A percentile compares a stretch with the other conserved stretches of the same genome.
These are phyloP conservation scores for Yamadazyma sp. DNA, from an alignment of 1,139 yeast species.

Conservation along the genomic window DNA sequence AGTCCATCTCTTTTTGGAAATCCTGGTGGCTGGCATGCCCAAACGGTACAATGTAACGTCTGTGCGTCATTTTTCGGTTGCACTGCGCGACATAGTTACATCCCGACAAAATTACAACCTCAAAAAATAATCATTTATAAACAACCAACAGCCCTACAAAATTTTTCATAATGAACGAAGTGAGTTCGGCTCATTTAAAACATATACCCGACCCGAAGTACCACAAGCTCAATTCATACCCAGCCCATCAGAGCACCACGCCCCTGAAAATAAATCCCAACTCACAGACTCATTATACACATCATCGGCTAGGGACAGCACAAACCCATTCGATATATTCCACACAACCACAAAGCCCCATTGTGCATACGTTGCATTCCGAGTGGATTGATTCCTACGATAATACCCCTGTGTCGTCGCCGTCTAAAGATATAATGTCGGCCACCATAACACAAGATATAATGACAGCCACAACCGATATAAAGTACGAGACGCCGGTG, in stretches of 20 bases:
- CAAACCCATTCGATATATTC: conserved; percentile 3
- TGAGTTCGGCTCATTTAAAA: background rate
- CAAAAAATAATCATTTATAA: conserved; percentile 3
- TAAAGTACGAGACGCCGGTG: conserved; percentile 21
- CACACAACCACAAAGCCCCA: conserved; percentile 18
- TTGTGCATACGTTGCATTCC: conserved; percentile 27
- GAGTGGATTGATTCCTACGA: conserved; percentile 40
- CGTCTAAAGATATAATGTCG: conserved; percentile 18
- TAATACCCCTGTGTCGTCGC: conserved; percentile 25
- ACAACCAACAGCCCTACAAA: background rate
- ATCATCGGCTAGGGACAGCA: background rate
- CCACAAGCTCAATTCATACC: background rate
- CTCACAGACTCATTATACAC: background rate
- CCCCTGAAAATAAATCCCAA: background rate
- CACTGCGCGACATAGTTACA: conserved; percentile 2
- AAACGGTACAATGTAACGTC: conserved; percentile 1
- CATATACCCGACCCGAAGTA: background rate
- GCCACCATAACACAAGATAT: conserved; percentile 17
- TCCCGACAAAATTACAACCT: conserved; percentile 3
- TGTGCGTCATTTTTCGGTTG: background rate
- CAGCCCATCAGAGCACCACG: background rate
- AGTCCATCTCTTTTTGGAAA: background rate
- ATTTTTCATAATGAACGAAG: conserved; percentile 3
- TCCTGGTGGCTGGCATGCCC: conserved; percentile 1
- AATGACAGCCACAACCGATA: conserved; percentile 1